These are phyloP conservation scores for Flaveria bidentis DNA, from an alignment of 129 eudicot species.

Conservation along the genomic window DNA sequence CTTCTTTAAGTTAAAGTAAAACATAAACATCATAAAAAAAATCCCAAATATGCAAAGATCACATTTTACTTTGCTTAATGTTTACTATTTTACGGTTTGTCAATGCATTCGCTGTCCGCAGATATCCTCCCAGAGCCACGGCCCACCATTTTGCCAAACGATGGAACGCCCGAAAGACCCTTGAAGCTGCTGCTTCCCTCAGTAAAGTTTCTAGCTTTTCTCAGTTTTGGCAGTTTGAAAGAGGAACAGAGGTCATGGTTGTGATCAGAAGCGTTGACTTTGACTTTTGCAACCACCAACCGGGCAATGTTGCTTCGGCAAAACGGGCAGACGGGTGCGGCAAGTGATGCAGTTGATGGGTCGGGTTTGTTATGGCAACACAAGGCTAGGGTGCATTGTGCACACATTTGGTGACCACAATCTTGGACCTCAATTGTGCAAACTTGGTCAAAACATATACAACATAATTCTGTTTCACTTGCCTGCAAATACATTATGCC, in stretches of 20 bases:
- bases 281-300: conserved; percentile 49
- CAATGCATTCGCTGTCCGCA: background rate
- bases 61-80: too few relatives aligned
- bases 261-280: background rate
- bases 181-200: conserved; percentile 67
- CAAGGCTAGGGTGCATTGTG: conserved; percentile 51
- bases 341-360: background rate
- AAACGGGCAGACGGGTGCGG: conserved; percentile 56
- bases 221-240: conserved; percentile 28
- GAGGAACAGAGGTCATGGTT: background rate
- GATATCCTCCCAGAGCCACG: conserved; percentile 29
- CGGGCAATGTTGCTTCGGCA: conserved; percentile 62
- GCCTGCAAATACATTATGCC: conserved; percentile 18
- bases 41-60: too few relatives aligned
- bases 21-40: too few relatives aligned
- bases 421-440: conserved; percentile 1
- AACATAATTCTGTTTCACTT: conserved; percentile 61
- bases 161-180: conserved; percentile 39
- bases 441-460: conserved; percentile 56
- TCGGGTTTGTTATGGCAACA: background rate
- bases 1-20: too few relatives aligned
- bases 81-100: background rate
- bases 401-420: conserved; percentile 52
- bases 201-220: conserved; percentile 41
- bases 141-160: conserved; percentile 41